phyloP scores from a whole-genome alignment of 805 yeast genomes.

The Kregervanrija delftensis region DNA sequence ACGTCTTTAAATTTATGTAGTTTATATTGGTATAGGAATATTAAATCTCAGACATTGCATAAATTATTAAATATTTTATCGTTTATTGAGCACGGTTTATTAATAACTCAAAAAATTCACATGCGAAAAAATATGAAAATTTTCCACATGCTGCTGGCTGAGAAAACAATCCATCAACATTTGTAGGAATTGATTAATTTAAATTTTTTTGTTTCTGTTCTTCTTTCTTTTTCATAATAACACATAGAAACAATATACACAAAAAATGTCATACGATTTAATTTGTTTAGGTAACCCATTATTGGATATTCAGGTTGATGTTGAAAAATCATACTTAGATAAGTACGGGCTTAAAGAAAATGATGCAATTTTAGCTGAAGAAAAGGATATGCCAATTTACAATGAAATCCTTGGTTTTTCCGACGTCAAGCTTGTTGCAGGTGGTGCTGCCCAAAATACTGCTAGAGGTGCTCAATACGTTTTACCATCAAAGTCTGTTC shows the following conservation, averaged over 20 bases:
- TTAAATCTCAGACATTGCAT: too few relatives aligned
- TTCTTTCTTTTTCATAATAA: background rate
- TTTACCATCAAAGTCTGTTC: constrained; percentile 74
- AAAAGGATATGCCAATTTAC: constrained; percentile 78
- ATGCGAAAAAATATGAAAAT: too few relatives aligned
- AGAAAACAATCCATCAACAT: too few relatives aligned
- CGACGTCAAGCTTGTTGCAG: constrained; percentile 74
- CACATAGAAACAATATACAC: background rate
- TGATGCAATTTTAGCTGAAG: constrained; percentile 86
- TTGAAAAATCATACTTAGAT: constrained; percentile 56
- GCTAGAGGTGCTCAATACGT: constrained; percentile 97
- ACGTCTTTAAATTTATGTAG: too few relatives aligned
- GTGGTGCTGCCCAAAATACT: constrained; percentile 99
- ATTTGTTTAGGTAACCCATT: constrained; percentile 89
- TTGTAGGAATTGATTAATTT: too few relatives aligned
- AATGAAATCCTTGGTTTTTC: constrained; percentile 62
- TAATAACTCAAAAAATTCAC: too few relatives aligned
- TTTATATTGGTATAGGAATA: too few relatives aligned
- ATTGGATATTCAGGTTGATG: constrained; percentile 78
- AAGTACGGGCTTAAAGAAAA: constrained; percentile 83
- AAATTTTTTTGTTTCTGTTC: background rate
- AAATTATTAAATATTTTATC: too few relatives aligned
- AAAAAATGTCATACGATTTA: constrained; percentile 52
- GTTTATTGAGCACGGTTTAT: too few relatives aligned
- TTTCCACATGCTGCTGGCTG: too few relatives aligned